phyloP scores from a whole-genome alignment of 345 rosid species.

The Firmiana major region DNA sequence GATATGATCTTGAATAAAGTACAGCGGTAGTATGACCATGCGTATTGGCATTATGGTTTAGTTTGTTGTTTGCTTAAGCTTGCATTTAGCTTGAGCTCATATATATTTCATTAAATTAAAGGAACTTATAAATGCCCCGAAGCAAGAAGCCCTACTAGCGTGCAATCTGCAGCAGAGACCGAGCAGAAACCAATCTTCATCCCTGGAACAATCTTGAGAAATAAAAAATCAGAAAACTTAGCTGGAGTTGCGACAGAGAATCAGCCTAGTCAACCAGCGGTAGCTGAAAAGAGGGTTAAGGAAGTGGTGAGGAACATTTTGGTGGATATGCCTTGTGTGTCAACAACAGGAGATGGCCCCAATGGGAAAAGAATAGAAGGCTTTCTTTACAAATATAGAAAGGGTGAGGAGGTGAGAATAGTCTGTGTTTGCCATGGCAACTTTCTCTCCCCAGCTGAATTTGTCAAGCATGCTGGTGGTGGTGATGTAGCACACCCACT shows the following conservation, averaged over 20 bases:
- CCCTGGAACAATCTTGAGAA: neutral
- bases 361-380: slow-evolving; percentile 76
- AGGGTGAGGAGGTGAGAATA: slow-evolving; percentile 76
- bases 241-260: slow-evolving; percentile 1
- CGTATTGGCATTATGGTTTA: neutral
- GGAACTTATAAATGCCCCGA: slow-evolving; percentile 41
- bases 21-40: neutral
- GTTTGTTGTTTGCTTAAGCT: neutral
- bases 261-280: neutral
- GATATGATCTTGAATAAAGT: neutral
- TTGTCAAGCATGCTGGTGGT: slow-evolving; percentile 85
- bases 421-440: slow-evolving; percentile 89
- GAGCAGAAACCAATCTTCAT: slow-evolving; percentile 19
- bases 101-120: slow-evolving; percentile 22
- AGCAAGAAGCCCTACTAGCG: slow-evolving; percentile 43
- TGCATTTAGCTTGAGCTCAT: neutral
- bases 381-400: slow-evolving; percentile 66
- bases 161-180: slow-evolving; percentile 28
- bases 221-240: slow-evolving; percentile 12
- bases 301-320: slow-evolving; percentile 36
- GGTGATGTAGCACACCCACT: slow-evolving; percentile 62
- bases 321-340: slow-evolving; percentile 87
- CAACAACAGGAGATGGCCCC: slow-evolving; percentile 73
- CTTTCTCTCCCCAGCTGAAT: slow-evolving; percentile 77
- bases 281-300: slow-evolving; percentile 15